These are phyloP conservation scores for Blastomyces silverae DNA, from an alignment of 2,329 filamentous ascomycete genomes.

Conservation along the genomic window DNA sequence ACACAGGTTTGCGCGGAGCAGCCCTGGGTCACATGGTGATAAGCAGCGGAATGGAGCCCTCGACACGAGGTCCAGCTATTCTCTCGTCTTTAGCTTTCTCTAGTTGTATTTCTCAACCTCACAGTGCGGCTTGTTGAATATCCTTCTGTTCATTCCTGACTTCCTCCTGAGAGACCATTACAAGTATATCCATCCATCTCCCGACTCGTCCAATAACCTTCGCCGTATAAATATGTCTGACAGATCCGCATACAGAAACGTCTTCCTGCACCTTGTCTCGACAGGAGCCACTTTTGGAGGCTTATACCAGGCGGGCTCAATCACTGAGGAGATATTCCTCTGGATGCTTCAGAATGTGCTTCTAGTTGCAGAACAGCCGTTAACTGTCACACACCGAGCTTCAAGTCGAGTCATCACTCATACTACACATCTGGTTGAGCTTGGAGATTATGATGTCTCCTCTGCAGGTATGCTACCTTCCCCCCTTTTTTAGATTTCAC, in stretches of 20 bases:
- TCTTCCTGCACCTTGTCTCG: not conserved
- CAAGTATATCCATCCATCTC: too few relatives aligned
- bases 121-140: too few relatives aligned
- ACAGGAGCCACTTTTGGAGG: conserved; percentile 4
- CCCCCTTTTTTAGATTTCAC: not conserved
- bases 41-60: too few relatives aligned
- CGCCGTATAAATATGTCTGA: not conserved
- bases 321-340: conserved; percentile 16
- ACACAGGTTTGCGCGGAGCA: too few relatives aligned
- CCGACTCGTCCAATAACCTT: too few relatives aligned
- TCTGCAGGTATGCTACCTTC: not conserved
- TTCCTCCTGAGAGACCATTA: too few relatives aligned
- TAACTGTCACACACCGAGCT: conserved; percentile 6
- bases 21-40: too few relatives aligned
- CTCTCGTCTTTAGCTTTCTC: too few relatives aligned
- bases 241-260: not conserved
- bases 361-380: conserved; percentile 15
- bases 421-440: not conserved
- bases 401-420: not conserved
- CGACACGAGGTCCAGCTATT: too few relatives aligned
- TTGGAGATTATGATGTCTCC: not conserved
- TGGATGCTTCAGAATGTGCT: conserved; percentile 16
- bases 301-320: conserved; percentile 14
- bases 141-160: too few relatives aligned
- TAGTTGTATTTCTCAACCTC: too few relatives aligned